These are phyloP conservation scores for Fraxinus sp. DNA, from an alignment of 305 asterid genomes.

Conservation along the genomic window DNA sequence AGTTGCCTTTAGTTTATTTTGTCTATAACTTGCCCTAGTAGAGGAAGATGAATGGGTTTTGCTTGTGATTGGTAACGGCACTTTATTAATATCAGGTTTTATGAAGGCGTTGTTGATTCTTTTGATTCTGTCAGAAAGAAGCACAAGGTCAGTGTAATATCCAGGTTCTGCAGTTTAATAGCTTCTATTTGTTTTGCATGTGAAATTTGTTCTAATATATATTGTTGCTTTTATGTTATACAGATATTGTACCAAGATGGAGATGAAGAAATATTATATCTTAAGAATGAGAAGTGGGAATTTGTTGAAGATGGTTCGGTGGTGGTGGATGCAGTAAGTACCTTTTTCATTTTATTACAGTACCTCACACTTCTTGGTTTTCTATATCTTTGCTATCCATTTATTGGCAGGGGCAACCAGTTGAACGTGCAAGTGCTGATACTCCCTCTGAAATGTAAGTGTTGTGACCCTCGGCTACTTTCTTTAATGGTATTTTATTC, in stretches of 20 bases:
- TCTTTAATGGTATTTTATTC: conserved; percentile 1
- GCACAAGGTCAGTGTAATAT: conserved; percentile 60
- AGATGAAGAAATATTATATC: conserved; percentile 70
- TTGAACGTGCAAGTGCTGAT: conserved; percentile 57
- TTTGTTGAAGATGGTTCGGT: conserved; percentile 44
- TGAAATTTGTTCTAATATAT: conserved; percentile 11
- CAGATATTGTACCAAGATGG: conserved; percentile 83
- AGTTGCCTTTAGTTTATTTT: background rate
- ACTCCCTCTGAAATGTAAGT: conserved; percentile 68
- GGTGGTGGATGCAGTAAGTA: conserved; percentile 53
- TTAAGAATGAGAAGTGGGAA: conserved; percentile 57
- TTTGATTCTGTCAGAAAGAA: conserved; percentile 73
- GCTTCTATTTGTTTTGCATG: conserved; percentile 8
- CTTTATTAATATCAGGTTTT: conserved; percentile 54
- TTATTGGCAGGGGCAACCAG: conserved; percentile 52
- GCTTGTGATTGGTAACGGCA: conserved; percentile 19
- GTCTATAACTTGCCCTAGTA: background rate
- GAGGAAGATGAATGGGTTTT: background rate
- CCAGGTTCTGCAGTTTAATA: background rate
- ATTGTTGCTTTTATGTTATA: conserved; percentile 19
- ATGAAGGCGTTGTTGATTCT: conserved; percentile 65
- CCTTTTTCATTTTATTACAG: conserved; percentile 19
- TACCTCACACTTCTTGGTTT: conserved; percentile 9
- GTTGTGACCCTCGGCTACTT: conserved; percentile 7
- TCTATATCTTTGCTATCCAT: conserved; percentile 19